Base-by-base conservation (phyloP, 805 yeast genomes). In the Candida piceae region DNA sequence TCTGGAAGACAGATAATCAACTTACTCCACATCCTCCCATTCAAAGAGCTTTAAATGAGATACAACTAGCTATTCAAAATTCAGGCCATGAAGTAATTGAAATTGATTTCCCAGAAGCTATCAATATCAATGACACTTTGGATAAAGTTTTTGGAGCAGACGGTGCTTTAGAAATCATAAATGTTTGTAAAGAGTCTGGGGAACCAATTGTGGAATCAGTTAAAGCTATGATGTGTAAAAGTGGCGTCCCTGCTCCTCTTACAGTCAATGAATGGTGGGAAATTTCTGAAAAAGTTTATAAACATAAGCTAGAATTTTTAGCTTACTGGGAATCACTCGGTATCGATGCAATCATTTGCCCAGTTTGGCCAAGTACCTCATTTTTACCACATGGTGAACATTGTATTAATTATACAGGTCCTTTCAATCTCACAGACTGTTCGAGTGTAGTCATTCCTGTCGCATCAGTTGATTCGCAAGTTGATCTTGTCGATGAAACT, bases 401-500 rank as follows among this genome's bases (percentile, higher is more conserved):
- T 7, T 23, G 29, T 19, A 60, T 64, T 36, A 74, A 73, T 11
- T 80, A 80, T 56, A 76, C 84, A 4, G 63, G 69, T 18, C 60
- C 71, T 51, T 72, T 69, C 53, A 76, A 76, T 50, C 54, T 74
- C 4, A 52, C 74, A 26, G 82, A 76, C 48, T 74, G 72, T 49
- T 39, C 65, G 7, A 49, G 63, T 36, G 78, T 77, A 31, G 69
- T 70, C 2, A 48, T 80, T 23, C 87, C 86, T 0, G 77, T 78
- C 4, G 67, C 78, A 3, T 62, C 66, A 41, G 83, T 75, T 2
- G 79, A 78, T 53, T 50, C 62, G 33, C 31, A 39, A 3, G 38
- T 63, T 8, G 78, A 73, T 44, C 41, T 41, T 0, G 49, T 40
- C 19, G 66, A 63, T 28, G 46, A 41, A 5, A 42, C 42, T 12